These are phyloP conservation scores for Candida buenavistaensis DNA, from an alignment of 1,139 yeast genomes.

Conservation along the genomic window DNA sequence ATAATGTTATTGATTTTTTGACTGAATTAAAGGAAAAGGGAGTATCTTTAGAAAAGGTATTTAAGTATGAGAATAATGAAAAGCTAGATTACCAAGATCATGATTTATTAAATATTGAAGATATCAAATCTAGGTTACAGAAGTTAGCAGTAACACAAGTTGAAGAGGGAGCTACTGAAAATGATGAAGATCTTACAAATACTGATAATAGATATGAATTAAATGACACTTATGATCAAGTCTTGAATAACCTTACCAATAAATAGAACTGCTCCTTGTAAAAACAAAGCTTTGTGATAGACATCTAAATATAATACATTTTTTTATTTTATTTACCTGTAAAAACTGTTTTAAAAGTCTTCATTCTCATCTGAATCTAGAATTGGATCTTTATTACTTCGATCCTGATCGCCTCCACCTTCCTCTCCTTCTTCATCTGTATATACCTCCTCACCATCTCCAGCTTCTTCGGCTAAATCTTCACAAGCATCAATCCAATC, in stretches of 20 bases:
- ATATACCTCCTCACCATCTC: slow-evolving; percentile 31
- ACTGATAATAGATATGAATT: slow-evolving; percentile 17
- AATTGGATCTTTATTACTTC: slow-evolving; percentile 17
- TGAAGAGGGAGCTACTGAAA: too few species aligned
- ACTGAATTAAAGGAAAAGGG: slow-evolving; percentile 53
- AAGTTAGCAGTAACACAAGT: slow-evolving; percentile 12
- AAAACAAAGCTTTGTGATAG: too few species aligned
- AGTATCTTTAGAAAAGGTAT: slow-evolving; percentile 51
- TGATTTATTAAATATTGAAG: slow-evolving; percentile 18
- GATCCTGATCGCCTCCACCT: slow-evolving; percentile 9
- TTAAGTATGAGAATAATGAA: slow-evolving; percentile 25
- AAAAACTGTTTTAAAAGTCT: background rate
- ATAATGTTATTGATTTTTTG: slow-evolving; percentile 50
- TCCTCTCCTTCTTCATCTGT: slow-evolving; percentile 39
- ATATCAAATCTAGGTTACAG: slow-evolving; percentile 20
- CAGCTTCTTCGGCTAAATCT: slow-evolving; percentile 77
- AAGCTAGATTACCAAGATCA: slow-evolving; percentile 10
- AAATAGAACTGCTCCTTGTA: too few species aligned
- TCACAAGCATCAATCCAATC: slow-evolving; percentile 99
- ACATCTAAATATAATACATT: slow-evolving; percentile 7
- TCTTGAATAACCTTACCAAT: slow-evolving; percentile 37
- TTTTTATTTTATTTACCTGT: slow-evolving; percentile 1
- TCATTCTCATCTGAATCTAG: slow-evolving; percentile 33
- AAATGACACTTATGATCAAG: slow-evolving; percentile 52
- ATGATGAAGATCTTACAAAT: slow-evolving; percentile 6